Evolutionary conservation across 2,329 filamentous ascomycete genomes (phyloP), one percentile per base, ranked within the genome.

Genomic region (Phaeosphaeria sp.): DNA sequence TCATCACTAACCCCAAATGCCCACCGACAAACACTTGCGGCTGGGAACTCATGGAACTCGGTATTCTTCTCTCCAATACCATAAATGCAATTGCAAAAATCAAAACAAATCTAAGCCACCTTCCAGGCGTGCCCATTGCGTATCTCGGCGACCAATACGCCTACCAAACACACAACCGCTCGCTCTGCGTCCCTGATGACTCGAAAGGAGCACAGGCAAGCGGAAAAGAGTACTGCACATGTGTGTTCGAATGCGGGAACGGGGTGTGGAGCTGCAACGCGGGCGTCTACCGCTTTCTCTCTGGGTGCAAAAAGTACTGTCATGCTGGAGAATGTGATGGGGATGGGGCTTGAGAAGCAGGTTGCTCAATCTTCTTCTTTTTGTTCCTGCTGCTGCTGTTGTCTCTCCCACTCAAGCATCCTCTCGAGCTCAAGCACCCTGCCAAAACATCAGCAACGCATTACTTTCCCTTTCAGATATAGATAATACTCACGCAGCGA

Each of bases 201-300:
- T n/a, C 2, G 48, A 53, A 13, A 45, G 47, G 11, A 44, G 50
- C 15, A 17, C 7, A 2, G n/a, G n/a, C n/a, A n/a, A n/a, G n/a
- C n/a, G 61, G 54, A 2, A 25, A 33, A 2, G 48, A 33, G 7
- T 66, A 64, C 21, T 66, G 63, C 51, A 62, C 61, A 4, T 66
- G 61, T 27, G 60, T 66, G 6, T 64, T 60, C n/a, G 56, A 64
- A 39, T 66, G 63, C 22, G 61, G 63, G 2, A 66, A 64, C 54
- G 63, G 63, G 2, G 55, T 64, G 22, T 66, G 63, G 63, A 40
- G 4, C 5, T 56, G 49, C 36, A n/a, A 46, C 13, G 11, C 20
- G 5, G 56, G 55, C 45, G 30, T 18, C 2, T 62, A 53, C 22
- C 43, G 39, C 20, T 60, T 57, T 45, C n/a, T 56, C 3, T 5